phyloP scores from a whole-genome alignment of 202 grass and related monocot species.

The Schoenoplectus tabernaemontani region DNA sequence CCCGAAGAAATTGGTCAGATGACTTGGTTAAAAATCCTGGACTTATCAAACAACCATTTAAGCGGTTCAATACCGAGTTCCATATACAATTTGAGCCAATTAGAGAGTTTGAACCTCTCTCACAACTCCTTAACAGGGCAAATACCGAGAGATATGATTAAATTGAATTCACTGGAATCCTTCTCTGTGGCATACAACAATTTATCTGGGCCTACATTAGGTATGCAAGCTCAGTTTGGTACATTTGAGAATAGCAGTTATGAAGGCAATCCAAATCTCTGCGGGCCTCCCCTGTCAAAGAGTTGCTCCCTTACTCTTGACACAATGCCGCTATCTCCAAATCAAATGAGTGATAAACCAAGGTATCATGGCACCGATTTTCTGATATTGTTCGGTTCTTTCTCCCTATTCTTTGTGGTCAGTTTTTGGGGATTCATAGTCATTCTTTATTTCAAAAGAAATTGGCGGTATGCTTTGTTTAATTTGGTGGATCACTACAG shows the following conservation, averaged over 20 bases:
- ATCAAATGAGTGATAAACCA: not conserved
- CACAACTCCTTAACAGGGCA: conserved; percentile 15
- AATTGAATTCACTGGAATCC: not conserved
- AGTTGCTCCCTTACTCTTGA: not conserved
- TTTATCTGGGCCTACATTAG: conserved; percentile 24
- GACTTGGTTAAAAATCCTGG: conserved; percentile 8
- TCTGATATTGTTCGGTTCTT: conserved; percentile 24
- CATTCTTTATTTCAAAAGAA: conserved; percentile 30
- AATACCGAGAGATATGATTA: conserved; percentile 18
- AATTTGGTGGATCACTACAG: not conserved
- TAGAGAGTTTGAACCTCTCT: conserved; percentile 24
- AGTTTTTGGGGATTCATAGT: conserved; percentile 12
- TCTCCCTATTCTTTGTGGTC: conserved; percentile 19
- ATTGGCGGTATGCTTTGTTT: conserved; percentile 21
- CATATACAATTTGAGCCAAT: conserved; percentile 7
- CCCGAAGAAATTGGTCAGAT: conserved; percentile 16
- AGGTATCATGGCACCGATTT: not conserved
- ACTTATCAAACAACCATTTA: conserved; percentile 19
- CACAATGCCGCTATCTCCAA: not conserved
- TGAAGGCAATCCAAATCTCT: conserved; percentile 26
- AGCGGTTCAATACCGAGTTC: conserved; percentile 5
- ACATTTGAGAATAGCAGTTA: conserved; percentile 34
- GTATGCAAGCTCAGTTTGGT: conserved; percentile 22
- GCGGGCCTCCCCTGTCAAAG: conserved; percentile 20
- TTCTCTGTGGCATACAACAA: conserved; percentile 19